phyloP scores from a whole-genome alignment of 2,329 filamentous ascomycete genomes.

The Ophiosphaerella herpotricha region DNA sequence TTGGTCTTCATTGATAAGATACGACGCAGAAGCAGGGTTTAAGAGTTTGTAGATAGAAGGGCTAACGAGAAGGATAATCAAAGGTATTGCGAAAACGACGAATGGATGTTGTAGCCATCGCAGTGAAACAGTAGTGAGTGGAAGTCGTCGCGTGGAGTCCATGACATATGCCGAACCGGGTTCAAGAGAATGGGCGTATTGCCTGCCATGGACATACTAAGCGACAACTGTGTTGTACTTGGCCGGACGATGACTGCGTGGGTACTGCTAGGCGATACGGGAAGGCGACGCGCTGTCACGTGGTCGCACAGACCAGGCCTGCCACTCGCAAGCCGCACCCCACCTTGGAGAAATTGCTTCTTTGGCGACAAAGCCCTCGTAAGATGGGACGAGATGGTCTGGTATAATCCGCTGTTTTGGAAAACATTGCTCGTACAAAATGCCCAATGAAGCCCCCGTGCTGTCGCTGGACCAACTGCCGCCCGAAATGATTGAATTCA shows the following conservation, averaged over 20 bases:
- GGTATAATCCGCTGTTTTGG: background rate
- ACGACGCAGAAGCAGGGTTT: background rate
- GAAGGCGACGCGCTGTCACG: slow-evolving; percentile 13
- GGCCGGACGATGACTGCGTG: background rate
- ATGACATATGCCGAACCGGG: background rate
- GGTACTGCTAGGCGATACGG: background rate
- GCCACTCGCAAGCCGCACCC: slow-evolving; percentile 8
- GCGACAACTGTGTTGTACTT: background rate
- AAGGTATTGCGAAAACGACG: slow-evolving; percentile 9
- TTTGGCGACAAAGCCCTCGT: background rate
- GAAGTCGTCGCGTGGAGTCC: background rate
- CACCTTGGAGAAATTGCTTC: slow-evolving; percentile 3
- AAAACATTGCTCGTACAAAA: background rate
- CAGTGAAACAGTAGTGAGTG: background rate
- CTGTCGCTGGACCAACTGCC: slow-evolving; percentile 31
- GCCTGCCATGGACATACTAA: background rate
- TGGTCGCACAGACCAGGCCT: slow-evolving; percentile 8
- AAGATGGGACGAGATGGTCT: background rate
- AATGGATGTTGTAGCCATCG: slow-evolving; percentile 15
- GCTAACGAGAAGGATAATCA: slow-evolving; percentile 5
- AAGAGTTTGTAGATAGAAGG: slow-evolving; percentile 8
- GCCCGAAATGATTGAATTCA: slow-evolving; percentile 52
- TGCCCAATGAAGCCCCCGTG: slow-evolving; percentile 11
- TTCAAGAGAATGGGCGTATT: background rate
- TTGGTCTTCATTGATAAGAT: slow-evolving; percentile 9